Evolutionary conservation across 768 basidiomycete genomes (phyloP), one percentile per base, ranked within the genome.

Genomic region (Macrolepiota fuliginosa): DNA sequence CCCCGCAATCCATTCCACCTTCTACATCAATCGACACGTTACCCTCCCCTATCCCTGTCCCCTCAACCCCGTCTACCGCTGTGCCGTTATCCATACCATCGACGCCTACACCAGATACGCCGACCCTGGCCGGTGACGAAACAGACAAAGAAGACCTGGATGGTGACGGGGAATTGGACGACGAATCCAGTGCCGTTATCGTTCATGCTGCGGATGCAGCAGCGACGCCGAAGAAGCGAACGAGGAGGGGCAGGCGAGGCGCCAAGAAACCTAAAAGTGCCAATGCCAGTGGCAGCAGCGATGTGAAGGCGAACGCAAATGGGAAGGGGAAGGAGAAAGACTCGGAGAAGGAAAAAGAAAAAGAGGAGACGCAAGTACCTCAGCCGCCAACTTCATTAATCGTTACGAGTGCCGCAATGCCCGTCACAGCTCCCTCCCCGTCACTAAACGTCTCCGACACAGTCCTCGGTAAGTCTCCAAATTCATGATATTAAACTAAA

Each of bases 401-500:
- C n/a, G 29, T 61, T 15, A 22, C 68, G 13, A 66, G 62, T 19
- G 67, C 77, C 2, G 67, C 73, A 1, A 69, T 70, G 24, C 66
- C 71, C 7, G 63, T 72, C 4, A 64, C 69, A 5, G 54, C 67
- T 22, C 63, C 68, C 17, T 66, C 71, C 12, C 76, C 87, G 5
- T 89, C 88, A 0, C 75, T 94, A 47, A 67, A 85, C 22, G 87
- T 94, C 15, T 91, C 91, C 4, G 90, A 93, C 50, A 81, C 79
- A 0, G 76, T 93, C 46, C 81, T 94, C 32, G 92, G 92, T 91
- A 68, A 65, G 84, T 63, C 29, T 27, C 50, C 4, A 6, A 22
- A 17, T 17, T 61, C 32, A 22, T 42, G 51, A 15, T n/a, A 4
- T 62, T 12, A 12, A 45, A 29, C 36, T 40, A 32, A 59, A 54